Percentiles rank a stretch among this genome's conserved stretches.
These are phyloP conservation scores for Arabidopsis lyrata DNA, from an alignment of 441 rosid species.

Conservation along the genomic window DNA sequence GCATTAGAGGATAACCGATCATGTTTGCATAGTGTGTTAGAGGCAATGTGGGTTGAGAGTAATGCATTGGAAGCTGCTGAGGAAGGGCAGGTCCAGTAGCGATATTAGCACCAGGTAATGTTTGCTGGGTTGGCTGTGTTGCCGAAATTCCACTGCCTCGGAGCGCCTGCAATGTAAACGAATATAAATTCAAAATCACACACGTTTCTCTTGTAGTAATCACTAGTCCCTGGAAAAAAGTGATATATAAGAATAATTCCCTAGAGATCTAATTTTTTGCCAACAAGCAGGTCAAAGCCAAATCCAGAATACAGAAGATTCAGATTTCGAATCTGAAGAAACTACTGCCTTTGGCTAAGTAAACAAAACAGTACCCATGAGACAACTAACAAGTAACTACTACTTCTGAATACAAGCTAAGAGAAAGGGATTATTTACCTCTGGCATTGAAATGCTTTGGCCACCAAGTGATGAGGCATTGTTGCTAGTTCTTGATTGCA, in stretches of 20 bases:
- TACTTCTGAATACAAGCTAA: not conserved
- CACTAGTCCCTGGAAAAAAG: not conserved
- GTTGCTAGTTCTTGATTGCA: constrained; percentile 72
- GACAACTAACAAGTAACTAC: not conserved
- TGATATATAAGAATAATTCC: not conserved
- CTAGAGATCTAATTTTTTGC: not conserved
- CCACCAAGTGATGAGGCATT: constrained; percentile 72
- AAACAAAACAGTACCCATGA: not conserved
- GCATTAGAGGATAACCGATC: constrained; percentile 87
- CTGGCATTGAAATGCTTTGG: constrained; percentile 80
- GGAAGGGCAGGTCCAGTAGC: constrained; percentile 88
- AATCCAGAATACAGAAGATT: not conserved
- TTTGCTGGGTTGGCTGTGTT: constrained; percentile 68
- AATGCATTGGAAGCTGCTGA: constrained; percentile 92
- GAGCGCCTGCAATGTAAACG: constrained; percentile 55
- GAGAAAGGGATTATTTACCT: constrained; percentile 55
- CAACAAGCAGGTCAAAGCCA: constrained; percentile 2
- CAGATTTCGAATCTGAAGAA: constrained; percentile 1
- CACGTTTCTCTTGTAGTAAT: not conserved
- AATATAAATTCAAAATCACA: constrained; percentile 28
- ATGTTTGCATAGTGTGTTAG: constrained; percentile 87
- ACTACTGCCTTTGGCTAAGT: constrained; percentile 4
- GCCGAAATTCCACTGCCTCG: constrained; percentile 69
- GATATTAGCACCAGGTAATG: constrained; percentile 60
- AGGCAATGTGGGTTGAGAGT: constrained; percentile 87